These are phyloP conservation scores for Blastomyces emzantsi DNA, from an alignment of 2,329 filamentous ascomycete genomes.

Conservation along the genomic window DNA sequence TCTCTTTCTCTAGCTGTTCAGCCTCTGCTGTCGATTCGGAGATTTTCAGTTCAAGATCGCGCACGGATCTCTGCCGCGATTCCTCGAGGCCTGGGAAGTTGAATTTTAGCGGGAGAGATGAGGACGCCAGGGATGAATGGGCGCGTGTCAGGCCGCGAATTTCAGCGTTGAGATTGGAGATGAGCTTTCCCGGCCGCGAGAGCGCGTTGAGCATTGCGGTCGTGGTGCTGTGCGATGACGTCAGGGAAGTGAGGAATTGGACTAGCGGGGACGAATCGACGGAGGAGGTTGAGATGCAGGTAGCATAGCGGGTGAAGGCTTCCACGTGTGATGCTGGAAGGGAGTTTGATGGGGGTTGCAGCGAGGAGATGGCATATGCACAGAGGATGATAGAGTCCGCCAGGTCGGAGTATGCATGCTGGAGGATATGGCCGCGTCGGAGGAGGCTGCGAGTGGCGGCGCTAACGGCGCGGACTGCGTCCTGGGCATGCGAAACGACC, in stretches of 20 bases:
- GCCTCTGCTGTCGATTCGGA: slow-evolving; percentile 61
- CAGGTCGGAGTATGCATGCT: slow-evolving; percentile 49
- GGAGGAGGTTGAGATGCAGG: slow-evolving; percentile 51
- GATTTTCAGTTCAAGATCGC: slow-evolving; percentile 76
- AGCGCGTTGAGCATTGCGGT: slow-evolving; percentile 72
- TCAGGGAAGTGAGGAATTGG: slow-evolving; percentile 64
- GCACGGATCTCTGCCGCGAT: slow-evolving; percentile 68
- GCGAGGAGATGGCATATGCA: slow-evolving; percentile 42
- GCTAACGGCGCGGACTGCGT: slow-evolving; percentile 78
- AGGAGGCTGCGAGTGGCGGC: slow-evolving; percentile 74
- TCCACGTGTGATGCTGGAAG: slow-evolving; percentile 59
- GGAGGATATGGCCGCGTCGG: slow-evolving; percentile 65
- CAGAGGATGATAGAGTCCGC: slow-evolving; percentile 36
- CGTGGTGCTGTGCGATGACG: slow-evolving; percentile 75
- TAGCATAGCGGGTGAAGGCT: slow-evolving; percentile 64
- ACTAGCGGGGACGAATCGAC: slow-evolving; percentile 62
- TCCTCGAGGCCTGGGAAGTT: slow-evolving; percentile 60
- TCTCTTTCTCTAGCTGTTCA: slow-evolving; percentile 64
- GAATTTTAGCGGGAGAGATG: slow-evolving; percentile 38
- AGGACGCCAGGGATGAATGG: slow-evolving; percentile 62
- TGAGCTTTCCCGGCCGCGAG: slow-evolving; percentile 67
- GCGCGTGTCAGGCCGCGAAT: slow-evolving; percentile 71
- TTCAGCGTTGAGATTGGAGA: slow-evolving; percentile 63
- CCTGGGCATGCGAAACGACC: slow-evolving; percentile 82
- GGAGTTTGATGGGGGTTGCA: slow-evolving; percentile 47